Evolutionary conservation across 2,329 filamentous ascomycete species (phyloP).

Genomic region (Neospermospora avenae): DNA sequence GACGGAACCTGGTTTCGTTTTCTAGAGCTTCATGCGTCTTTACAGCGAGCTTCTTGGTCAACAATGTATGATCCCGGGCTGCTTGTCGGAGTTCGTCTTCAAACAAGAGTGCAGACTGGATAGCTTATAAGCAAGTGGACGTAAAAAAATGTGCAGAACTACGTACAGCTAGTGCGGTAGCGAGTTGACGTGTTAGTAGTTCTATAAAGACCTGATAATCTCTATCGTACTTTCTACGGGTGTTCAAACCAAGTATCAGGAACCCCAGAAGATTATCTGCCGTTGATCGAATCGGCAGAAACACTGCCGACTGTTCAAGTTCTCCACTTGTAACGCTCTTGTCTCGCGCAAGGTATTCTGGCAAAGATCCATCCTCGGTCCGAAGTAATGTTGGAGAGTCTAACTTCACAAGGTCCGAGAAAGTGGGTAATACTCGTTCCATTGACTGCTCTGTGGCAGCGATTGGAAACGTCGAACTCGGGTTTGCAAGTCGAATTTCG

Average conservation of each 20-base stretch:
- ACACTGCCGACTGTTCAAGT: slow-evolving; percentile 63
- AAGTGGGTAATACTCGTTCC: slow-evolving; percentile 16
- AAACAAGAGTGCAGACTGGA: slow-evolving; percentile 68
- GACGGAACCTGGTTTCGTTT: slow-evolving; percentile 62
- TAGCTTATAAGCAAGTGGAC: not conserved
- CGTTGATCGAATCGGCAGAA: slow-evolving; percentile 67
- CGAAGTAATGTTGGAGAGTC: slow-evolving; percentile 19
- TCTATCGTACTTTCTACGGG: slow-evolving; percentile 71
- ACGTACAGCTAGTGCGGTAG: slow-evolving; percentile 65
- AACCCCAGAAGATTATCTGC: slow-evolving; percentile 70
- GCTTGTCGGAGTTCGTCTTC: slow-evolving; percentile 78
- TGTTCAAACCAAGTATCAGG: slow-evolving; percentile 74
- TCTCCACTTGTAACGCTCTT: slow-evolving; percentile 62
- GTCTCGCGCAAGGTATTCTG: slow-evolving; percentile 54
- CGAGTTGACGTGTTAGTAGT: slow-evolving; percentile 69
- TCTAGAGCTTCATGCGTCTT: slow-evolving; percentile 49
- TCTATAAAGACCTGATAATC: slow-evolving; percentile 78
- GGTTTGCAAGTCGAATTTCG: slow-evolving; percentile 14
- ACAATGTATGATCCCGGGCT: slow-evolving; percentile 62
- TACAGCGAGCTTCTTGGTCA: slow-evolving; percentile 62
- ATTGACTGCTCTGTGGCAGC: slow-evolving; percentile 9
- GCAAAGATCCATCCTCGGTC: slow-evolving; percentile 49
- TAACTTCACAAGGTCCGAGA: slow-evolving; percentile 19
- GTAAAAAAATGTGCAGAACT: not conserved
- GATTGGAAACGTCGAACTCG: slow-evolving; percentile 8